Base-by-base conservation (phyloP, 176 grass and related monocot genomes). In the Oryza punctata region DNA sequence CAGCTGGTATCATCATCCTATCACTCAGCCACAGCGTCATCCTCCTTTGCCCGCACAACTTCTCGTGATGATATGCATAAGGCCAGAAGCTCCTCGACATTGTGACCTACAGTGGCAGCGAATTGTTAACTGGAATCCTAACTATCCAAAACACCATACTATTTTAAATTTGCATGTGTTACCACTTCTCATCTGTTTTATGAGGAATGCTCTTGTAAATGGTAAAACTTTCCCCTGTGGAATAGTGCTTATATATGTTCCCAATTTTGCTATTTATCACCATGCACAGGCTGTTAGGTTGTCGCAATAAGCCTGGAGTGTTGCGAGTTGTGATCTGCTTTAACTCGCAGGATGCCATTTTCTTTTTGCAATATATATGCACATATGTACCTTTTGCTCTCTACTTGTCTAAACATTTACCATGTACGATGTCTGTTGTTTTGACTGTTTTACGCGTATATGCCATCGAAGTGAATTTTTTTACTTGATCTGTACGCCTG, bases 1-100 rank as follows among this genome's bases (percentile, higher is more conserved):
- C 95, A 97, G 28, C 85, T 97, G 45, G 75, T 77, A 76, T 88
- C 90, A 3, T 97, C 95, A 30, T 97, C 92, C 41, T 89, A 83
- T 81, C 92, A 94, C 29, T 85, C 90, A 3, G 90, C 88, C 28
- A 84, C 68, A 78, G 82, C 88, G 61, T 90, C 84, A 0, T 60
- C 68, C 33, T 69, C 73, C 13, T 90, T 83, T 49, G 21, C 63
- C 15, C 67, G 47, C 59, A 63, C 84, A 59, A 49, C 67, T 69
- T 79, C 84, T 68, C 84, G 37, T 21, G 88, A 90, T 1, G 79
- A 86, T 13, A 74, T 86, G 37, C 78, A 78, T 65, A 86, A 90
- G 79, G 72, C 44, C 75, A 86, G 74, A 83, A 78, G 74, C 47
- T 90, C 88, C 74, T 90, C 88, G 1, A 74, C 79, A 0, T 78